A percentile compares a stretch with the other conserved stretches of the same genome.
These are phyloP conservation scores for Allomyces arbusculus DNA, from an alignment of 192 early-diverging fungal species.

Conservation along the genomic window DNA sequence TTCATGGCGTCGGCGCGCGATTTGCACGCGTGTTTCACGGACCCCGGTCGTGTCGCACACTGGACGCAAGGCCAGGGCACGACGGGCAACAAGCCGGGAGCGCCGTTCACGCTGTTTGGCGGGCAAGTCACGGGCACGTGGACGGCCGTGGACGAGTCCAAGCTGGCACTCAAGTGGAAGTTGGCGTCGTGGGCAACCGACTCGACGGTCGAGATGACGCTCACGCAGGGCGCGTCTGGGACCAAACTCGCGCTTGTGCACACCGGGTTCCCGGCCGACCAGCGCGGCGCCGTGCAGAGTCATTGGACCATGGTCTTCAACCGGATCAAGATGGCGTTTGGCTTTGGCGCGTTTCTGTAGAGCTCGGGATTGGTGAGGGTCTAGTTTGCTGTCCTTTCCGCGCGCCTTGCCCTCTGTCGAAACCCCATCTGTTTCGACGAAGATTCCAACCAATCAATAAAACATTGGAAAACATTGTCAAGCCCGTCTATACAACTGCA, in stretches of 20 bases:
- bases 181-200: background rate
- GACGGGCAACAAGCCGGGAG: constrained; percentile 36
- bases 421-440: too few species aligned
- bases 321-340: background rate
- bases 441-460: too few species aligned
- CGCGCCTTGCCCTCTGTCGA: too few species aligned
- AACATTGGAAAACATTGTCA: too few species aligned
- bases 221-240: background rate
- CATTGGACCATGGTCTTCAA: background rate
- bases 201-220: background rate
- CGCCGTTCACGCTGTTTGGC: constrained; percentile 56
- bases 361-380: background rate
- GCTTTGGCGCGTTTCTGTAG: background rate
- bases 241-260: background rate
- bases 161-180: background rate
- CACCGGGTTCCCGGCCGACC: background rate
- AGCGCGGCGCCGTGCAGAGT: background rate
- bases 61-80: constrained; percentile 64
- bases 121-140: constrained; percentile 66
- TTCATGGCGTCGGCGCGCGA: constrained; percentile 63
- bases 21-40: constrained; percentile 60
- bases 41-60: constrained; percentile 40
- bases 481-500: too few species aligned
- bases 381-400: too few species aligned
- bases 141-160: background rate